A percentile compares a stretch with the other conserved stretches of the same genome.
phyloP scores from a whole-genome alignment of 2,329 filamentous ascomycete genomes.

The Colletotrichum orbiculare region DNA sequence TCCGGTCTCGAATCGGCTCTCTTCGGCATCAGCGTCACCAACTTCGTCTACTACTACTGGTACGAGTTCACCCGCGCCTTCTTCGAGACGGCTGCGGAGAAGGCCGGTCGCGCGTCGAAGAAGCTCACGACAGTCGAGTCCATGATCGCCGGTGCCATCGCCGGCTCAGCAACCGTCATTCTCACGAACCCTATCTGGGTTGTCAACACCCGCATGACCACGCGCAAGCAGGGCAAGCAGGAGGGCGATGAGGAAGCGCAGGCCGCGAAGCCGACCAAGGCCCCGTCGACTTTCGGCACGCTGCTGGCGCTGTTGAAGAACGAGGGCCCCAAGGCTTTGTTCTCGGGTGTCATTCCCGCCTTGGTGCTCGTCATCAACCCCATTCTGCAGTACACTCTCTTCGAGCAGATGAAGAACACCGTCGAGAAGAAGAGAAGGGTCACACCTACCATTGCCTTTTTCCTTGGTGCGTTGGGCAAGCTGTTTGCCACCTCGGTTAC shows the following conservation, averaged over 20 bases:
- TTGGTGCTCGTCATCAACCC: conserved; percentile 97
- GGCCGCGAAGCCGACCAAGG: conserved; percentile 57
- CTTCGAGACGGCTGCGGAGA: conserved; percentile 82
- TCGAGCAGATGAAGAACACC: conserved; percentile 95
- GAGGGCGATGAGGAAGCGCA: conserved; percentile 53
- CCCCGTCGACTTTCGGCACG: conserved; percentile 82
- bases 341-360: conserved; percentile 91
- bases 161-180: conserved; percentile 92
- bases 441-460: conserved; percentile 88
- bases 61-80: conserved; percentile 95
- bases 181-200: conserved; percentile 99
- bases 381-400: conserved; percentile 98
- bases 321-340: conserved; percentile 87
- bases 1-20: conserved; percentile 92
- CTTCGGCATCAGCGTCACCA: conserved; percentile 97
- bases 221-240: conserved; percentile 67
- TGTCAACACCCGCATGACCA: conserved; percentile 97
- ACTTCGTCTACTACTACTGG: conserved; percentile 99
- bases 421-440: conserved; percentile 80
- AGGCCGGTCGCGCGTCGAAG: conserved; percentile 77
- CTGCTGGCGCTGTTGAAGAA: conserved; percentile 82
- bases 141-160: conserved; percentile 94
- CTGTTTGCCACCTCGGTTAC: conserved; percentile 93
- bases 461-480: conserved; percentile 93
- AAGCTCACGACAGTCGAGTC: conserved; percentile 92